Evolutionary conservation across 352 stramenopile genomes (phyloP), one percentile per base, ranked within the genome.

Genomic region (Globisporangium heterothallicum): DNA sequence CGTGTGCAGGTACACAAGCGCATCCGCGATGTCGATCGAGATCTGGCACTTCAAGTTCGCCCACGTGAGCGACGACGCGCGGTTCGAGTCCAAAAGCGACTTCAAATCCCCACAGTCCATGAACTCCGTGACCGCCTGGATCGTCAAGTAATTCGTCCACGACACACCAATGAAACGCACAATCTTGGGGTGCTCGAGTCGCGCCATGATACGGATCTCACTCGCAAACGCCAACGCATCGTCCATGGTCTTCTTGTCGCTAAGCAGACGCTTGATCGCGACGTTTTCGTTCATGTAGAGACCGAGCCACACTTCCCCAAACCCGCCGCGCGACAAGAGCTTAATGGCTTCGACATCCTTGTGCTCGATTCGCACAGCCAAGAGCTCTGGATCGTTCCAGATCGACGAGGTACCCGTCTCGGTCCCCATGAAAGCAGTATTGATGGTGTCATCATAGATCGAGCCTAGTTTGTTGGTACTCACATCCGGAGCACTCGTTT

Each of bases 21-120:
- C 75, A 41, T 87, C 72, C 8, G 74, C 71, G 8, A 89, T 61
- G 50, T 87, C 70, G 49, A 84, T 77, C 6, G 75, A 75, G 52
- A 81, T 74, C 47, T 84, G 71, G 53, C 75, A 81, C 61, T 87
- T 89, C 21, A 75, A 46, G 43, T 84, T 74, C 13, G 61, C 59
- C 75, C 75, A 87, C 24, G 73, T 79, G 22, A 87, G 53, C 29
- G 63, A 70, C 13, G 46, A 59, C 3, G 68, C 58, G 30, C 65
- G 60, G 9, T 45, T 67, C 19, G 63, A 79, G 45, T 76, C 59
- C 1, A 89, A 53, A 10, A 82, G 50, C 51, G 63, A 70, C 26
- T 71, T 70, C 13, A 89, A 54, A 36, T 89, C 73, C 14, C 75
- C 78, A 22, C 72, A 78, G 57, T 89, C 74, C 73, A 87, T 85